Evolutionary conservation across 2,329 filamentous ascomycete genomes (phyloP), one percentile per base, ranked within the genome.

Genomic region (Cyclaneusma minus): DNA sequence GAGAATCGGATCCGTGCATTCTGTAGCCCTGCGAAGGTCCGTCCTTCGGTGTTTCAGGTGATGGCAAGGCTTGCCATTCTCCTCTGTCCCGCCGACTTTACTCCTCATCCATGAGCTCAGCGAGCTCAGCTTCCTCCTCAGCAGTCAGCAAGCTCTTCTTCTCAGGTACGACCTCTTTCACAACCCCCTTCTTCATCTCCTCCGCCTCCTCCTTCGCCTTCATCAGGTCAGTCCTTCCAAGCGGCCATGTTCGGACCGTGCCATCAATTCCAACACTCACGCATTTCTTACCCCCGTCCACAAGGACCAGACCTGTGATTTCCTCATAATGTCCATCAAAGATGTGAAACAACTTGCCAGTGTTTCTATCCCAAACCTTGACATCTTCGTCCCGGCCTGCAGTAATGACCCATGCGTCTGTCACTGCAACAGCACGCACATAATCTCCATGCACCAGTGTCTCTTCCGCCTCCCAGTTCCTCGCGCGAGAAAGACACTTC

Each of bases 51-150:
- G n/a, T n/a, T n/a, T n/a, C n/a, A n/a, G n/a, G n/a, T n/a, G n/a
- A n/a, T n/a, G n/a, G n/a, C n/a, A n/a, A n/a, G n/a, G n/a, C n/a
- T n/a, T n/a, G n/a, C n/a, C n/a, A n/a, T n/a, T n/a, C n/a, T n/a
- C n/a, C n/a, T n/a, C n/a, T n/a, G n/a, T n/a, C n/a, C n/a, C n/a
- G n/a, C n/a, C n/a, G n/a, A n/a, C n/a, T n/a, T n/a, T n/a, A n/a
- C n/a, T n/a, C 62, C 35, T 82, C 75, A 30, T 75, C 82, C 81
- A 98, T 81, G 47, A 98, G 54, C 36, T 85, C 89, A 9, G 83
- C 85, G 36, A 98, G 59, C 50, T 95, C 89, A 4, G 79, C 76
- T 51, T 95, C 87, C 49, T 98, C 89, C 40, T 95, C 87, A 8
- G 70, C 77, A 4, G 84, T 93, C 51, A 94, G 56, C 44, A 73